Base-by-base conservation (phyloP, 2,329 filamentous ascomycete genomes). In the Fusarium sororula region DNA sequence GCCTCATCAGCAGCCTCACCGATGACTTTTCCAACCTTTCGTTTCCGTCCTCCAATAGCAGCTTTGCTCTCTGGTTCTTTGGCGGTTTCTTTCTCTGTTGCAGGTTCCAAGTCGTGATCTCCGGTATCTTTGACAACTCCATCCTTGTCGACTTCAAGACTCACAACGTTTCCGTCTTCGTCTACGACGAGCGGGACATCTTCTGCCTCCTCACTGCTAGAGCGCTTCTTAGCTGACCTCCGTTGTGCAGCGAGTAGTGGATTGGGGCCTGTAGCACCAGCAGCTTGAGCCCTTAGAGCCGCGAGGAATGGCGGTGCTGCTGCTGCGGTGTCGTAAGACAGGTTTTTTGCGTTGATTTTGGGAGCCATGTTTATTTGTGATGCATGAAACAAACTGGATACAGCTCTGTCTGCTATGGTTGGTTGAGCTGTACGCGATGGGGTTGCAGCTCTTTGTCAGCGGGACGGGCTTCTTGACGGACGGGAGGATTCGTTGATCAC, bases 101-200 rank as follows among this genome's bases (percentile, higher is more conserved):
- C 72, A n/a, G 71, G 72, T 17, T 74, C 77, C 28, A 50, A 55
- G 26, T 65, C 70, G 9, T 74, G 76, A 35, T 70, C 70, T 59
- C 79, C 75, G 53, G 73, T 61, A 63, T 80, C 80, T n/a, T 79
- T 83, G n/a, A 86, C 82, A 8, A 70, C 79, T 13, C 86, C 86
- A 68, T 88, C 85, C 50, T 80, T 79, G 59, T 82, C 83, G 9
- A 88, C 80, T 24, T 87, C 70, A 76, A 90, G 75, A 83, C 81
- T 53, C 37, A 92, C 87, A 37, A 91, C 87, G 62, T 94, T 92
- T 56, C 90, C 92, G 9, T 88, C 86, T 79, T 94, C 93, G 74
- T 96, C 89, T 8, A 96, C 90, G 58, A 94, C 90, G 0, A 94
- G 87, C 0, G 94, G 94, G 56, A 87, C 91, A 80, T 96, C 93